Base-by-base conservation (phyloP, 306 rosid species). In the Corylus americana region DNA sequence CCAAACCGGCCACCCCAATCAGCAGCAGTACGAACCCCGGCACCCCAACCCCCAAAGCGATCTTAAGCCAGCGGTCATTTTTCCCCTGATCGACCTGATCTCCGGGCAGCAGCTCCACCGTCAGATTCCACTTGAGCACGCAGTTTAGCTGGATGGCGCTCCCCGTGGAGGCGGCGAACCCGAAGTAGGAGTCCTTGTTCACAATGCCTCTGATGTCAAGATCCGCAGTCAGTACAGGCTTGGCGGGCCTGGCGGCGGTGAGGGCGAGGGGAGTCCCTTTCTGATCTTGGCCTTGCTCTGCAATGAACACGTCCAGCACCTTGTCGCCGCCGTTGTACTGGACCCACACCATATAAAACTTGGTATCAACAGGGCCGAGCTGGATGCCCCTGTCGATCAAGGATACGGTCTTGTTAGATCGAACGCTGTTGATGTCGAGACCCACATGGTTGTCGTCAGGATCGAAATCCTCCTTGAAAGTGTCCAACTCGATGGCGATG, bases 91-190 rank as follows among this genome's bases (percentile, higher is more conserved):
- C 71, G 1, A 55, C 31, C 8, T 16, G n/a, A 1, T 58, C 27
- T 0, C 71, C 69, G 0, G 90, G 66, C 0, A 92, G 74, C 4
- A 37, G 16, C 29, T 87, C 89, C 11, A 92, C 90, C 3, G 95
- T 83, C 2, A 92, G 74, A 50, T 92, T 92, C 97, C 97, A 92
- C 59, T 25, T 85, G 55, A 92, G 74, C 3, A 92, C 82, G 45
- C 95, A 92, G 81, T 92, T 89, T 35, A 92, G 77, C 77, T 92
- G 83, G 51, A 42, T 9, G 4, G 54, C 25, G 11, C 13, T 68
- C 8, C 97, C 97, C 0, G 97, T 92, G 1, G 97, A 89, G 49
- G 92, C 97, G 1, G 97, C 80, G 70, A 92, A 92, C 4, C 97
- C 97, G 18, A 92, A 85, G 51, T 84, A 90, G 1, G 97, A 92